Evolutionary conservation across 352 stramenopile genomes (phyloP), one percentile per base, ranked within the genome.

Genomic region (Globisporangium echinulatum): DNA sequence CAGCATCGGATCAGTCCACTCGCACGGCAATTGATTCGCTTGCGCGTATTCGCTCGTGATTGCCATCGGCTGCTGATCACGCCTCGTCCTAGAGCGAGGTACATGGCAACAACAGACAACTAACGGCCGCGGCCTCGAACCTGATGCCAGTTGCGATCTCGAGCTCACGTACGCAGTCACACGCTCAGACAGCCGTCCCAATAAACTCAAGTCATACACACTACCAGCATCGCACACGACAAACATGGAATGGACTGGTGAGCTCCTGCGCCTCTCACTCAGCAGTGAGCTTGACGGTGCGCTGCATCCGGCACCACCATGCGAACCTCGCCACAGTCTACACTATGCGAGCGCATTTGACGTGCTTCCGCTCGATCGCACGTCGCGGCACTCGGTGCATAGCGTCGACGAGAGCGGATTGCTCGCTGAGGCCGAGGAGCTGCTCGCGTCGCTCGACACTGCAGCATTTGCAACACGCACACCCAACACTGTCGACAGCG

Each of bases 351-450:
- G 42, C 42, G 42, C 17, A 19, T 47, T 14, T 5, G 42, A 47
- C 14, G 42, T 47, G 3, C 11, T 47, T 4, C 42, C 42, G 42
- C 42, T 47, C 42, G 42, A 47, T 10, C 42, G 42, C 10, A 14
- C 11, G 42, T 47, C n/a, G 14, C 42, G 42, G 11, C 42, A 47
- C 11, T 47, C 42, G 11, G n/a, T 47, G 42, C 42, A 47, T 3
- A 7, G 49, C 56, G 50, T 58, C 17, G 49, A 63, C 40, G 58
- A 63, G 58, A 58, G 44, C 42, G n/a, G n/a, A 11, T 44, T 63
- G 39, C 49, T 58, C 25, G 49, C 42, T n/a, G 58, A 63, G 36
- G 54, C 58, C 25, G 49, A 63, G 17, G 40, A 56, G 40, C 50
- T 63, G 7, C 49, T 63, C 4, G 43, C 36, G 6, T 40, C 58